Evolutionary conservation across 768 basidiomycete genomes (phyloP), one percentile per base, ranked within the genome.

Genomic region (Pleurotus platypus): DNA sequence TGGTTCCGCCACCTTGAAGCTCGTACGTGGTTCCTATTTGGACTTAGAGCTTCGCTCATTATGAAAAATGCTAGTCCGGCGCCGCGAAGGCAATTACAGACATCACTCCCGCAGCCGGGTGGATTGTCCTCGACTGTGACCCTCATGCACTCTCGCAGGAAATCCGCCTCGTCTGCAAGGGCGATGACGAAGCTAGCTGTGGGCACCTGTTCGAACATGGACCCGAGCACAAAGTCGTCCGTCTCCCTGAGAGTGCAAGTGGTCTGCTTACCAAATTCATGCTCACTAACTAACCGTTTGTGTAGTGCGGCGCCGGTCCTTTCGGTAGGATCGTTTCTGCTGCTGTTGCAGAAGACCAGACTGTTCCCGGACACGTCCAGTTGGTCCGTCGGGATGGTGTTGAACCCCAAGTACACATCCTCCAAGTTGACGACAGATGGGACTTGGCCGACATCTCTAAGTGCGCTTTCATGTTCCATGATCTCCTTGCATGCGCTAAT

Each of bases 161-260:
- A 15, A 40, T 54, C 22, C 51, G 51, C 15, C 51, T 54, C 11
- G 51, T 54, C 2, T 54, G 51, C 24, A 18, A 43, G 39, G 18
- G 11, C 15, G 51, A 54, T 20, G 35, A 9, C n/a, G 65, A 67
- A 11, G 57, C 63, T 20, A 64, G 65, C 7, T 81, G 79, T 63
- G 64, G 65, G 20, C 78, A 78, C 55, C 64, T 82, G 9, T 76
- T 70, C 58, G 59, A 62, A 42, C 63, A 68, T 24, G 74, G 75
- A n/a, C 72, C 79, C 1, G 75, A 70, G 16, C 76, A 75, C 59
- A 83, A 79, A 59, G 65, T 85, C 18, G 80, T 83, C 35, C 73
- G 81, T 15, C 63, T 85, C 5, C 82, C 83, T 4, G 75, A 83
- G 61, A 70, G 69, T n/a, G n/a, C n/a, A n/a, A n/a, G n/a, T n/a